phyloP scores from a whole-genome alignment of 2,329 filamentous ascomycete genomes.

The Talaromyces sp. region DNA sequence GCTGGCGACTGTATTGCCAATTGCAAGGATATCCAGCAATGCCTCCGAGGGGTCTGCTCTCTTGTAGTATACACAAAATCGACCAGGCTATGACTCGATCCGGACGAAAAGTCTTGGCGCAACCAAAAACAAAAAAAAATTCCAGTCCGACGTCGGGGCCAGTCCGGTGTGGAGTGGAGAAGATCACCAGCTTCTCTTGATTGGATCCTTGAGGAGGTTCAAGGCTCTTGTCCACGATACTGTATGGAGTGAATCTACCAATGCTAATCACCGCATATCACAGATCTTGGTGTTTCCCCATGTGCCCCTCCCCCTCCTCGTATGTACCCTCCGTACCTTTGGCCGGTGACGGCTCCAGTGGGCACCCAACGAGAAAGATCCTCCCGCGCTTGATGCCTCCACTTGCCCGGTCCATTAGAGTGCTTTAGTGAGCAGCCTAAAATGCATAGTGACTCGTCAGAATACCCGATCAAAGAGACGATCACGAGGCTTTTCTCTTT shows the following conservation, averaged over 20 bases:
- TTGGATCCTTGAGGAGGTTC: slow-evolving; percentile 1
- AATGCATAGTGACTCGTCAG: neutral
- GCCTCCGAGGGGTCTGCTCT: too few species aligned
- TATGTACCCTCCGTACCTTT: too few species aligned
- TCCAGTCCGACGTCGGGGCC: slow-evolving; percentile 25
- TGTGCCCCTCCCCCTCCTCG: too few species aligned
- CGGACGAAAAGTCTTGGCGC: slow-evolving; percentile 21
- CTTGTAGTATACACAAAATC: neutral
- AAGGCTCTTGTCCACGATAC: too few species aligned
- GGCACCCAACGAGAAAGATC: neutral
- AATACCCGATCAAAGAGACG: too few species aligned
- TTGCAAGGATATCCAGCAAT: too few species aligned
- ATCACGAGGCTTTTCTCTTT: too few species aligned
- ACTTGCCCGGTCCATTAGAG: neutral
- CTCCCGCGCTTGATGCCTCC: neutral
- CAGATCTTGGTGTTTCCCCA: too few species aligned
- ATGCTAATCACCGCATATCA: too few species aligned
- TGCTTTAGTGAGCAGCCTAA: neutral
- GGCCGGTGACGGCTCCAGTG: neutral
- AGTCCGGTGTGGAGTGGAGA: slow-evolving; percentile 12
- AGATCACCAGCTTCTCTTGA: slow-evolving; percentile 3
- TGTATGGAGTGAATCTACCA: too few species aligned
- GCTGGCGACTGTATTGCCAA: neutral
- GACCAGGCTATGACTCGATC: slow-evolving; percentile 23
- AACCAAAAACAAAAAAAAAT: slow-evolving; percentile 23